These are phyloP conservation scores for Xylaria palmicola DNA, from an alignment of 495 filamentous ascomycete species.

Conservation along the genomic window DNA sequence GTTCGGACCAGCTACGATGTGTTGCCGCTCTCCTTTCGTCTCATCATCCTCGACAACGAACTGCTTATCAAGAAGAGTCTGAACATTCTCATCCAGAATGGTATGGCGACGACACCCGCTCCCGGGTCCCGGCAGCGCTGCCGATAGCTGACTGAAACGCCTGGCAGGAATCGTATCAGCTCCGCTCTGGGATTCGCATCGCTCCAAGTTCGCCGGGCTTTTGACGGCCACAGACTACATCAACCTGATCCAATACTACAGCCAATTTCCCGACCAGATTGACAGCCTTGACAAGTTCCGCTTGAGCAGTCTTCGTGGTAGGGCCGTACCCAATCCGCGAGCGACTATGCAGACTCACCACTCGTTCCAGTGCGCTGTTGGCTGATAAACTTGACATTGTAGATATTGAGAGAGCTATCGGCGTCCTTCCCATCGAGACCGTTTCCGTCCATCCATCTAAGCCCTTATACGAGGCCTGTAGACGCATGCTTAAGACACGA, in stretches of 20 bases:
- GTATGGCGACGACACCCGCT: constrained; percentile 43
- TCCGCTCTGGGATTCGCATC: constrained; percentile 94
- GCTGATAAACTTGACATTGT: constrained; percentile 5
- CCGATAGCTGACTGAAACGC: constrained; percentile 16
- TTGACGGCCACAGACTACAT: constrained; percentile 96
- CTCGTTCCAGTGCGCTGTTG: neutral
- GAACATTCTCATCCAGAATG: constrained; percentile 95
- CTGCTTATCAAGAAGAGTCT: constrained; percentile 96
- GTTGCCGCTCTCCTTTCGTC: constrained; percentile 92
- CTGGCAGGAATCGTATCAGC: constrained; percentile 90
- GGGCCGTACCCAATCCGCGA: constrained; percentile 16
- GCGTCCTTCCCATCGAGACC: constrained; percentile 89
- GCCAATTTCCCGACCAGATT: constrained; percentile 91
- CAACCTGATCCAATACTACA: constrained; percentile 99
- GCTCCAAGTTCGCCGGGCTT: constrained; percentile 89
- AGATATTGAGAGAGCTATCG: constrained; percentile 95
- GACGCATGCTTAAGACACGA: constrained; percentile 88
- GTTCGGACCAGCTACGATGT: constrained; percentile 98
- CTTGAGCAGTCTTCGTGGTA: constrained; percentile 88
- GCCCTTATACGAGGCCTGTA: constrained; percentile 92
- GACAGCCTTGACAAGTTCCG: constrained; percentile 91
- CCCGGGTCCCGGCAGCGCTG: neutral
- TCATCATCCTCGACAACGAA: constrained; percentile 93
- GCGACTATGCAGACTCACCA: neutral
- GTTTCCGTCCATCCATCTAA: constrained; percentile 86